Evolutionary conservation across 352 stramenopile species (phyloP).

Genomic region (Lagenidium giganteum): DNA sequence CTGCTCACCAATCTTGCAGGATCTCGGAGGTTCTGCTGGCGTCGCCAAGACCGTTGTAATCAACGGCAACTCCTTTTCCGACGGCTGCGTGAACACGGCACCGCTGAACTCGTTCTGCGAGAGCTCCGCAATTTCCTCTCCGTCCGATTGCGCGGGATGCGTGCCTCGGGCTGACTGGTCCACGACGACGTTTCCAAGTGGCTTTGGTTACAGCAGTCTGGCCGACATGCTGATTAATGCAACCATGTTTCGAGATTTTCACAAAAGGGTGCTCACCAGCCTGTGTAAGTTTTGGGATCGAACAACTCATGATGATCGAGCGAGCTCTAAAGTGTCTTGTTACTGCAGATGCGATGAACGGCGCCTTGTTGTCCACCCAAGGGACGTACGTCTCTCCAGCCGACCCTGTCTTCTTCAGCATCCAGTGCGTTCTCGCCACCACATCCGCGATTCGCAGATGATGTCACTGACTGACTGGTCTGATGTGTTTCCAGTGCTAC

Average conservation of each 20-base stretch:
- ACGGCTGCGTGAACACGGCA: conserved; percentile 17
- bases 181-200: conserved; percentile 33
- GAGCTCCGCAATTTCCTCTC: conserved; percentile 25
- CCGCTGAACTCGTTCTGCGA: conserved; percentile 39
- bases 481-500: conserved; percentile 21
- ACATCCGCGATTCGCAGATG: no score
- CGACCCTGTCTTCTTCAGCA: conserved; percentile 72
- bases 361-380: conserved; percentile 21
- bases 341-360: no score
- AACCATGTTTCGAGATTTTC: no score
- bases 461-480: no score
- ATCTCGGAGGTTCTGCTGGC: conserved; percentile 46
- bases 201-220: conserved; percentile 53
- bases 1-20: conserved; percentile 58
- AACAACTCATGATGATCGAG: no score
- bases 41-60: conserved; percentile 7
- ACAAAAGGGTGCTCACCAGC: no score
- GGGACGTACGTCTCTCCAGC: conserved; percentile 32
- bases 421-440: conserved; percentile 68
- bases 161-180: conserved; percentile 54
- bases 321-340: no score
- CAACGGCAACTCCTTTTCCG: conserved; percentile 15
- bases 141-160: conserved; percentile 32
- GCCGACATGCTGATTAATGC: conserved; percentile 26
- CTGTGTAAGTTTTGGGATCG: no score